phyloP scores from a whole-genome alignment of 2,329 filamentous ascomycete species.

The Ophiocordyceps camponoti-floridani region DNA sequence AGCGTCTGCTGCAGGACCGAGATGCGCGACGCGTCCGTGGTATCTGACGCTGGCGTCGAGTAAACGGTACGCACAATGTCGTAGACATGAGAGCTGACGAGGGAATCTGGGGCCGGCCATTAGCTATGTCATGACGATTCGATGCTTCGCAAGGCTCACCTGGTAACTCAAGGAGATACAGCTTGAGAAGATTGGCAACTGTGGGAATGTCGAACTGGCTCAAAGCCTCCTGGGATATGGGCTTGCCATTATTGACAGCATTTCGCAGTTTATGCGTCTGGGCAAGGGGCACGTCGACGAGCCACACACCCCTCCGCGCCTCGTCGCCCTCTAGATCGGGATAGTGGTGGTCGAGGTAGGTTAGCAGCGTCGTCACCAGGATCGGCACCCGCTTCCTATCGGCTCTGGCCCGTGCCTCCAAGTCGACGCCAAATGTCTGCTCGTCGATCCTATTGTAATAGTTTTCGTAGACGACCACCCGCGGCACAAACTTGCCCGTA shows the following conservation, averaged over 20 bases:
- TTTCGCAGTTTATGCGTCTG: constrained; percentile 73
- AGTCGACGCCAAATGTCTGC: constrained; percentile 92
- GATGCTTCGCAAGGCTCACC: constrained; percentile 37
- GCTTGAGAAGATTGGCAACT: constrained; percentile 77
- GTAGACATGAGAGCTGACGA: constrained; percentile 95
- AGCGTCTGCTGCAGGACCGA: constrained; percentile 90
- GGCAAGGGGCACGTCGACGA: constrained; percentile 73
- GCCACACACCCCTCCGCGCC: constrained; percentile 80
- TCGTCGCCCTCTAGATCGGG: constrained; percentile 95
- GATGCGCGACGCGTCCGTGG: constrained; percentile 61
- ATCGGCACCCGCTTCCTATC: constrained; percentile 92
- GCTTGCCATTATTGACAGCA: constrained; percentile 73
- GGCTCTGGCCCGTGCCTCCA: constrained; percentile 84
- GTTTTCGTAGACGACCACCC: constrained; percentile 88
- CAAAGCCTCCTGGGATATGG: constrained; percentile 56
- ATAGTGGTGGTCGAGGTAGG: constrained; percentile 91
- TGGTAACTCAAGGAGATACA: constrained; percentile 88
- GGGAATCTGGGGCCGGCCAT: constrained; percentile 47
- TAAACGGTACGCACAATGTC: constrained; percentile 98
- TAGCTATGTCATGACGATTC: background rate
- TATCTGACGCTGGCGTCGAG: constrained; percentile 59
- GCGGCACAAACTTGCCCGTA: constrained; percentile 81
- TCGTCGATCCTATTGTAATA: constrained; percentile 98
- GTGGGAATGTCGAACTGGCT: constrained; percentile 86
- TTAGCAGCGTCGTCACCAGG: constrained; percentile 81